These are phyloP conservation scores for Mycena kentingensis DNA, from an alignment of 768 basidiomycete genomes.

Conservation along the genomic window DNA sequence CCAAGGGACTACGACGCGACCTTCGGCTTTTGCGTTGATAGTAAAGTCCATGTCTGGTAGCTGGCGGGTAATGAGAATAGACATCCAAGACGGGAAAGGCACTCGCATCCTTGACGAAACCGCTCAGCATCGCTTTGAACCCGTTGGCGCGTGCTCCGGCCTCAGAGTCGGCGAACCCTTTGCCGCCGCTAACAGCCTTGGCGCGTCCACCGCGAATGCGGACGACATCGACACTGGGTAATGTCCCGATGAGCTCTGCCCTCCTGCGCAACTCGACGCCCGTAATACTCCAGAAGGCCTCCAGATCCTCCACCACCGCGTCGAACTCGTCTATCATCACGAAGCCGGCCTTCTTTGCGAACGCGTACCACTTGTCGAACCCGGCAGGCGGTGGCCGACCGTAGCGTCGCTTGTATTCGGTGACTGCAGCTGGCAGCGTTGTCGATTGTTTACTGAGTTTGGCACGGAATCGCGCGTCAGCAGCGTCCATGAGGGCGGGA, in stretches of 20 bases:
- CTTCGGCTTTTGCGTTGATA: constrained; percentile 92
- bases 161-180: constrained; percentile 64
- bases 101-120: constrained; percentile 64
- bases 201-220: constrained; percentile 68
- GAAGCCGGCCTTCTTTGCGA: constrained; percentile 70
- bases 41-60: constrained; percentile 95
- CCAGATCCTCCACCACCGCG: constrained; percentile 72
- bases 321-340: constrained; percentile 92
- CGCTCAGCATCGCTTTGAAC: constrained; percentile 73
- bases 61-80: constrained; percentile 36
- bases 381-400: constrained; percentile 80
- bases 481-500: constrained; percentile 78
- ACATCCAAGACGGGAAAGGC: neutral
- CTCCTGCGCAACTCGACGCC: constrained; percentile 73
- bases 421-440: constrained; percentile 75
- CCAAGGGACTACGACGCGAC: constrained; percentile 92
- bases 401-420: constrained; percentile 81
- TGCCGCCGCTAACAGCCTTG: constrained; percentile 57
- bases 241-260: constrained; percentile 62
- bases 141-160: constrained; percentile 78
- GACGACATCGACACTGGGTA: constrained; percentile 89
- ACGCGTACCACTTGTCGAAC: constrained; percentile 90
- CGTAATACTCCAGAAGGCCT: constrained; percentile 78
- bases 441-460: constrained; percentile 77
- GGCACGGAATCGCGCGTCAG: constrained; percentile 68